Conservation (phyloP, 108 stramenopile genomes). For the Pseudonitzschia delicatissima region DNA sequence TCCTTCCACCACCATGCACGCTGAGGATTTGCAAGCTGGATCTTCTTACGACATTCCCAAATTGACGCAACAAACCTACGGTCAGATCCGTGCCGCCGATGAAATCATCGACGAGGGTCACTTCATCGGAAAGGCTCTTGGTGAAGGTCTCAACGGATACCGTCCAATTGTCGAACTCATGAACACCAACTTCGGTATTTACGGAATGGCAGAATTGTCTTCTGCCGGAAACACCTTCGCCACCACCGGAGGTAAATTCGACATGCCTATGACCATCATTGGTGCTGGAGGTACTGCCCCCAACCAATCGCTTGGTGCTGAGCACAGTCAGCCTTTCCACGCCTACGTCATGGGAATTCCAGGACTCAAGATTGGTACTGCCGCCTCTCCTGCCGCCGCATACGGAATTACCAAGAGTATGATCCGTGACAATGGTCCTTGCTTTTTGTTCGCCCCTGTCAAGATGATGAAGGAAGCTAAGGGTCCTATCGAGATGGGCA, state of each 20-base stretch:
- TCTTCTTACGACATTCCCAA: conserved; percentile 98
- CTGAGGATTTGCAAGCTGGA: conserved; percentile 98
- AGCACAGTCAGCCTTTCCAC: conserved; percentile 98
- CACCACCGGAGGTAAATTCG: conserved; percentile 96
- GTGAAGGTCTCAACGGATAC: conserved; percentile 98
- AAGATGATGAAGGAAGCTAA: conserved; percentile 99
- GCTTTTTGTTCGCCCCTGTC: conserved; percentile 97
- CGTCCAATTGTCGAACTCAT: conserved; percentile 98
- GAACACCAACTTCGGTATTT: conserved; percentile 99
- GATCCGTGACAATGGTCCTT: conserved; percentile 98
- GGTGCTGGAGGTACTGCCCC: conserved; percentile 98
- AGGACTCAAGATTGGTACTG: conserved; percentile 98
- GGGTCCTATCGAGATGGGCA: conserved; percentile 84
- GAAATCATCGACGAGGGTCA: conserved; percentile 99
- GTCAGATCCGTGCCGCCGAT: conserved; percentile 92
- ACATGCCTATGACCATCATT: conserved; percentile 99
- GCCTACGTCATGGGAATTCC: conserved; percentile 99
- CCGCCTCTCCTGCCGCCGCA: conserved; percentile 93
- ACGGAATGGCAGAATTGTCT: conserved; percentile 96
- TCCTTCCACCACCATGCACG: conserved; percentile 96
- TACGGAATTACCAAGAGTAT: conserved; percentile 97
- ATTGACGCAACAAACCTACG: conserved; percentile 97
- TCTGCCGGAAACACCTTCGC: conserved; percentile 98
- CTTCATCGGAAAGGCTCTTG: conserved; percentile 98
- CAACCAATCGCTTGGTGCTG: conserved; percentile 97